Conservation (phyloP, 805 yeast genomes). For the Sugiyamaella boreocaroliniensis region DNA sequence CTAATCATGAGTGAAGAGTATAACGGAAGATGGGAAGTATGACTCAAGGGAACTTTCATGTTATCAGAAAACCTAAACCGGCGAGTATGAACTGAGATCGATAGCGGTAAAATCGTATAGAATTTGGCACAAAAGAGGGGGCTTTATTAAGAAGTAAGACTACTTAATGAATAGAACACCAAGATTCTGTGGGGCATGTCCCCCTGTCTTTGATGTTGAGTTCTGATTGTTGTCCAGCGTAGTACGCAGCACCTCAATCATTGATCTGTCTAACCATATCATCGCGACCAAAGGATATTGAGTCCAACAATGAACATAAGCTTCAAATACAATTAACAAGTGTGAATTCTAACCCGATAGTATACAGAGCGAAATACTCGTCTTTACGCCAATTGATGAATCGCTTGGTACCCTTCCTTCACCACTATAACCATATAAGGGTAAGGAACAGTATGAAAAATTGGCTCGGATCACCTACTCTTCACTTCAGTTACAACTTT, state of each 20-base stretch:
- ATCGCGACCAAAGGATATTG: too few species aligned
- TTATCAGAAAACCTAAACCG: not conserved
- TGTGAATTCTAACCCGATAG: too few species aligned
- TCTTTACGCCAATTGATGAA: too few species aligned
- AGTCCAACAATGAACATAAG: not conserved
- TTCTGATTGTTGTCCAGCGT: too few species aligned
- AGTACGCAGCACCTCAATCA: too few species aligned
- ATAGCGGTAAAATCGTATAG: too few species aligned
- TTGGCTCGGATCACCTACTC: not conserved
- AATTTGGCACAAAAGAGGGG: too few species aligned
- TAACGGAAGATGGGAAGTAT: not conserved
- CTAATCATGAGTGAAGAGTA: not conserved
- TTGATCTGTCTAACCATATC: too few species aligned
- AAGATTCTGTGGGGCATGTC: too few species aligned
- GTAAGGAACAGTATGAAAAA: not conserved
- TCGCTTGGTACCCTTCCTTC: not conserved
- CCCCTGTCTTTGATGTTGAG: too few species aligned
- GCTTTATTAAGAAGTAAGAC: too few species aligned
- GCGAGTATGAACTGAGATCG: not conserved
- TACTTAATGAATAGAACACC: too few species aligned
- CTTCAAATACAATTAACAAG: not conserved
- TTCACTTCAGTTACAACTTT: not conserved
- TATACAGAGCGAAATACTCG: not conserved
- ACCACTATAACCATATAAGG: not conserved
- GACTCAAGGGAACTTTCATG: not conserved